Base-by-base conservation (phyloP, 257 asterid genomes). In the Solanum gandarillasii region DNA sequence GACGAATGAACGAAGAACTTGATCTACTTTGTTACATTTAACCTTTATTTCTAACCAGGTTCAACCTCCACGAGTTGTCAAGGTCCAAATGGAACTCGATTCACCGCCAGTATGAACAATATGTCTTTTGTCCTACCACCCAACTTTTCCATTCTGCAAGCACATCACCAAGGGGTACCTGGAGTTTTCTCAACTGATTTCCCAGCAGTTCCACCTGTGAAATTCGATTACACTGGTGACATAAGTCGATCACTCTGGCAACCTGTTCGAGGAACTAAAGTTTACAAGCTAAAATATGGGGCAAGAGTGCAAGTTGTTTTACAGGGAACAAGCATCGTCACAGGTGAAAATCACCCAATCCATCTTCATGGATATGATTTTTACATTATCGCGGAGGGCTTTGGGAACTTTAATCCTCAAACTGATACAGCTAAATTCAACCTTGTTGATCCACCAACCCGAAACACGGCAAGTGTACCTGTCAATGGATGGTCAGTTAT, bases 331-430 rank as follows among this genome's bases (percentile, higher is more conserved):
- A 94, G 94, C 83, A 95, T 97, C 29, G 86, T 97, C 90, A 91
- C 95, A 3, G 94, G 94, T 25, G 99, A 95, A 91, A 91, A 95
- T 86, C 99, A 95, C 91, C 99, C 99, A 0, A 93, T 97, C 34
- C 98, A 95, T 91, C 95, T 97, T 27, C 99, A 97, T 41, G 99
- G 99, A 21, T 94, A 95, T 73, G 95, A 95, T 73, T 97, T 97
- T 87, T 95, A 93, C 48, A 92, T 97, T 3, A 25, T 95, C 25
- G 98, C 95, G 0, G 97, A 97, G 87, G 98, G 98, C 3, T 95
- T 94, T 27, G 99, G 98, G 21, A 97, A 95, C 78, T 97, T 95
- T 79, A 90, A 97, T 60, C 91, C 96, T 0, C 90, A 76, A 48
- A 92, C 36, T 7, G 98, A 97, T 89, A 92, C 95, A 0, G 35